Conservation (phyloP, 192 early-diverging fungal species). For the Linnemannia exigua region DNA sequence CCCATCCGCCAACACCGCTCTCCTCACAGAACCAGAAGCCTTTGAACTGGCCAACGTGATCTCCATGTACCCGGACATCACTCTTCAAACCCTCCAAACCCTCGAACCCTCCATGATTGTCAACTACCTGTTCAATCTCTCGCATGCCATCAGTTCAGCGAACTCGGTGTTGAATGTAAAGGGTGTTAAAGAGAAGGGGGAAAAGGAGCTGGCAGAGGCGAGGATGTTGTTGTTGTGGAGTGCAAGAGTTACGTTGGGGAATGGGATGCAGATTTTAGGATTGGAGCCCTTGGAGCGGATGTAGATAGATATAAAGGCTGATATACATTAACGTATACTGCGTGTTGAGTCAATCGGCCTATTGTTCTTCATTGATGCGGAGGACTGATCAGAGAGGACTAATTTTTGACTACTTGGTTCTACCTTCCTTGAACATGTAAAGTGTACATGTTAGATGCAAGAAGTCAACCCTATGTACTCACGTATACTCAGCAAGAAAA, state of each 20-base stretch:
- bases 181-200: slow-evolving; percentile 58
- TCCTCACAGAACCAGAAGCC: slow-evolving; percentile 80
- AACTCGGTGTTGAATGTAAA: slow-evolving; percentile 77
- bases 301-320: slow-evolving; percentile 69
- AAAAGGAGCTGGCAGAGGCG: slow-evolving; percentile 76
- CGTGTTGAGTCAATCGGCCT: no score
- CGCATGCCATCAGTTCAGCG: slow-evolving; percentile 79
- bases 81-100: slow-evolving; percentile 66
- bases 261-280: slow-evolving; percentile 83
- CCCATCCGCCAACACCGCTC: slow-evolving; percentile 65
- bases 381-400: no score
- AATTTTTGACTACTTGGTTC: no score
- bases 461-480: no score
- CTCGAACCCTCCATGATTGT: slow-evolving; percentile 89
- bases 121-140: slow-evolving; percentile 81
- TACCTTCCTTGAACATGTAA: no score
- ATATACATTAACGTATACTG: no score
- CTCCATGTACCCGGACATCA: slow-evolving; percentile 86
- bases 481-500: no score
- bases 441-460: no score
- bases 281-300: slow-evolving; percentile 87
- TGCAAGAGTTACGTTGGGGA: slow-evolving; percentile 85
- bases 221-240: slow-evolving; percentile 82
- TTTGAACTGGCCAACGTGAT: slow-evolving; percentile 79
- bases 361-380: no score